A percentile compares a stretch with the other conserved stretches of the same genome.
Conservation (phyloP, 116 monocot genomes). For the Dioscorea cayenensis region DNA sequence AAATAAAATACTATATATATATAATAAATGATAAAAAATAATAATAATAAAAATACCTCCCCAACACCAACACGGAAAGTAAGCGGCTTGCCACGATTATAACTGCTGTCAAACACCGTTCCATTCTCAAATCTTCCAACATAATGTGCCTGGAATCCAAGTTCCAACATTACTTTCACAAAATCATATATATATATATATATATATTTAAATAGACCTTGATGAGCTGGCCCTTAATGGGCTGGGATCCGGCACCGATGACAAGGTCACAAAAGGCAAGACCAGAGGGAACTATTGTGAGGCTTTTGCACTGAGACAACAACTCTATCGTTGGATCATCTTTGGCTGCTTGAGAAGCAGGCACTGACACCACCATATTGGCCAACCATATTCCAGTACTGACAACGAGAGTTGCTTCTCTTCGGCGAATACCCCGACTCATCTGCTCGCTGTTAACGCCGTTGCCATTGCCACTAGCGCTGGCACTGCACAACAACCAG, state of each 20-base stretch:
- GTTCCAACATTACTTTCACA: too few species aligned
- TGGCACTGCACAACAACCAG: too few species aligned
- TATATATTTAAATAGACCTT: conserved; percentile 32
- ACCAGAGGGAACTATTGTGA: conserved; percentile 59
- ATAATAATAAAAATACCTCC: conserved; percentile 42
- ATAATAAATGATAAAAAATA: too few species aligned
- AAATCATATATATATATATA: background rate
- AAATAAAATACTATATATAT: too few species aligned
- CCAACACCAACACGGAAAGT: conserved; percentile 80
- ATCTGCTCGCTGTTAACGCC: background rate
- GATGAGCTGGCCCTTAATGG: conserved; percentile 79
- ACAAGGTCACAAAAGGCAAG: conserved; percentile 79
- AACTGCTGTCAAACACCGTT: conserved; percentile 93
- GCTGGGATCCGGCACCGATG: conserved; percentile 48
- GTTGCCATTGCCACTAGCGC: too few species aligned
- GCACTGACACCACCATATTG: conserved; percentile 5
- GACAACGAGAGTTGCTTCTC: conserved; percentile 17
- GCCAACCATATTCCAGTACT: background rate
- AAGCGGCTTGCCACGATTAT: conserved; percentile 61
- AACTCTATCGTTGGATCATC: background rate
- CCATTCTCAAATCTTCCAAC: conserved; percentile 80
- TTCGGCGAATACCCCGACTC: conserved; percentile 9
- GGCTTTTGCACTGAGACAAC: conserved; percentile 15
- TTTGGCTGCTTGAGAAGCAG: conserved; percentile 9
- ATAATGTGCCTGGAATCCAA: conserved; percentile 65